A percentile compares a stretch with the other conserved stretches of the same genome.
Conservation (phyloP, 2,329 filamentous ascomycete genomes). For the Fusarium udum region DNA sequence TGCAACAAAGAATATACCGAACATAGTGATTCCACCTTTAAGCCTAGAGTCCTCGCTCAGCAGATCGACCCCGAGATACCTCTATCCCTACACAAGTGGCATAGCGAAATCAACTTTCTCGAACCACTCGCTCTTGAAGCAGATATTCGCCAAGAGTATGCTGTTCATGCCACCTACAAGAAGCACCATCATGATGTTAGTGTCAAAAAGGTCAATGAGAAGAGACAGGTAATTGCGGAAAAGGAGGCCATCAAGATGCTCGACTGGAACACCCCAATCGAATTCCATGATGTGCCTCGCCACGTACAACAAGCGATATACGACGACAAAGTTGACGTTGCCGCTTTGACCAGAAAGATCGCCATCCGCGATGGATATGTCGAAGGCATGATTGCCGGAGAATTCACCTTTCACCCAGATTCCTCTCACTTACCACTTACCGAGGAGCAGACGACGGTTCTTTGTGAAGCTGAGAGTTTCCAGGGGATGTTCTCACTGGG, state of each 20-base stretch:
- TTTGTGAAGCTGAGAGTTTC: conserved; percentile 13
- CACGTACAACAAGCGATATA: conserved; percentile 1
- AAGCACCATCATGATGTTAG: background rate
- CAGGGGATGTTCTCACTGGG: background rate
- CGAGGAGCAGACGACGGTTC: conserved; percentile 17
- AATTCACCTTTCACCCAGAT: conserved; percentile 30
- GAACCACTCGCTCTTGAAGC: conserved; percentile 8
- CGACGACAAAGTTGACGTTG: conserved; percentile 7
- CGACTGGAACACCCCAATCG: background rate
- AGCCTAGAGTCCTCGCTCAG: background rate
- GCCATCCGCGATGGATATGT: conserved; percentile 24
- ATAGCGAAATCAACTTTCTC: conserved; percentile 8
- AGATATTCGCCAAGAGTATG: conserved; percentile 7
- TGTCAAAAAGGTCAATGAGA: background rate
- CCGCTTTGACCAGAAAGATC: conserved; percentile 17
- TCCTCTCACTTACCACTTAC: conserved; percentile 18
- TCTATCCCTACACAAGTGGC: background rate
- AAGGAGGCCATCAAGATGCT: background rate
- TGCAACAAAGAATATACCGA: conserved; percentile 17
- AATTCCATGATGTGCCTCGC: background rate
- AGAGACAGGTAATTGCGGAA: background rate
- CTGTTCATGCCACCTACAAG: background rate
- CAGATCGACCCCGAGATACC: conserved; percentile 8
- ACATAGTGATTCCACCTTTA: background rate
- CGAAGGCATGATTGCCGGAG: conserved; percentile 32